A percentile compares a stretch with the other conserved stretches of the same genome.
These are phyloP conservation scores for Scalesia atractyloides DNA, from an alignment of 129 eudicot species.

Conservation along the genomic window DNA sequence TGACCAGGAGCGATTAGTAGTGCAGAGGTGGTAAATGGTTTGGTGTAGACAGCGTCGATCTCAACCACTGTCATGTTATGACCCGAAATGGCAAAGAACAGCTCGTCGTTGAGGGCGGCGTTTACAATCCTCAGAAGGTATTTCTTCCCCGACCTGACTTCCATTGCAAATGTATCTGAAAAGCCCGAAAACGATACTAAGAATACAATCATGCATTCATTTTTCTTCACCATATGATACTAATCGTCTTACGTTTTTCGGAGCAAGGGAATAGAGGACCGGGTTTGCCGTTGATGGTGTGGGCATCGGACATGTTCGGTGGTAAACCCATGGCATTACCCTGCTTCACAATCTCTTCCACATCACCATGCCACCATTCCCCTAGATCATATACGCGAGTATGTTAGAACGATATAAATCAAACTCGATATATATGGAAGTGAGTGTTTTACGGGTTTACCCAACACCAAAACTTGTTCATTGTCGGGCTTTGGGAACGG, in stretches of 20 bases:
- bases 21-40: conserved; percentile 40
- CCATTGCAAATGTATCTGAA: conserved; percentile 49
- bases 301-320: conserved; percentile 53
- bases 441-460: neutral
- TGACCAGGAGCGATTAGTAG: conserved; percentile 50
- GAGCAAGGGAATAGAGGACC: conserved; percentile 55
- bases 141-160: conserved; percentile 48
- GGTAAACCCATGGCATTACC: conserved; percentile 55
- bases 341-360: conserved; percentile 47
- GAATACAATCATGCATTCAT: neutral
- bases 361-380: conserved; percentile 56
- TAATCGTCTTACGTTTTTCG: conserved; percentile 39
- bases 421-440: neutral
- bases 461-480: conserved; percentile 11
- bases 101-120: conserved; percentile 49
- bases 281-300: conserved; percentile 59
- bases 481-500: conserved; percentile 12
- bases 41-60: conserved; percentile 38
- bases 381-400: conserved; percentile 26
- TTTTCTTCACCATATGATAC: neutral
- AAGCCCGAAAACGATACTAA: neutral
- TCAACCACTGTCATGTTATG: conserved; percentile 27
- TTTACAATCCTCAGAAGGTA: conserved; percentile 44
- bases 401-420: neutral
- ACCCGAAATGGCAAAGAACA: conserved; percentile 25